Evolutionary conservation across 2,329 filamentous ascomycete species (phyloP).

Genomic region (Raffaelea ambrosiae): DNA sequence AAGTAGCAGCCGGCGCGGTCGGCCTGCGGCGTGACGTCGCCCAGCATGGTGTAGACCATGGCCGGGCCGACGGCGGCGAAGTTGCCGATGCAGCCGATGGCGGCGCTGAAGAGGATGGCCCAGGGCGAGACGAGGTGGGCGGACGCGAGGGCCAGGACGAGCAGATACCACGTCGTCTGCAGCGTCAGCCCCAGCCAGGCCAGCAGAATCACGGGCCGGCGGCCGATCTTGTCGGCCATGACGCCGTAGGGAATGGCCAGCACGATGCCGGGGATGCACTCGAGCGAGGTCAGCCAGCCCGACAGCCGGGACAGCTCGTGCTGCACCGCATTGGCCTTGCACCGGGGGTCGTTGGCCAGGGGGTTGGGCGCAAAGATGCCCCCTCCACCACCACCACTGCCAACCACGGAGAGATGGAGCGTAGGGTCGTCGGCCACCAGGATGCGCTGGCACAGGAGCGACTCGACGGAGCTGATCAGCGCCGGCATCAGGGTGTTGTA

Average conservation of each 20-base stretch:
- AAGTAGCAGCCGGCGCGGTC: slow-evolving; percentile 32
- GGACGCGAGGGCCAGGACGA: slow-evolving; percentile 8
- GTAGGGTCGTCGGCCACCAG: slow-evolving; percentile 31
- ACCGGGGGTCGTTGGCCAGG: slow-evolving; percentile 30
- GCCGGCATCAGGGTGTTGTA: slow-evolving; percentile 26
- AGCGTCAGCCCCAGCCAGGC: slow-evolving; percentile 16
- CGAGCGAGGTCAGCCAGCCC: slow-evolving; percentile 35
- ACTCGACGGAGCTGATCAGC: slow-evolving; percentile 41
- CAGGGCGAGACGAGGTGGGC: slow-evolving; percentile 32
- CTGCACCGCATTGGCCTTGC: slow-evolving; percentile 42
- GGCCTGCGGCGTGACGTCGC: slow-evolving; percentile 31
- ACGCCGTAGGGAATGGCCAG: slow-evolving; percentile 37
- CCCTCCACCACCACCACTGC: no score
- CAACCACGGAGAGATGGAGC: no score
- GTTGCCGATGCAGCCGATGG: slow-evolving; percentile 32
- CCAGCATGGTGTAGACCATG: slow-evolving; percentile 36
- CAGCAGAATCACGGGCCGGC: slow-evolving; percentile 30
- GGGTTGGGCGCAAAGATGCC: slow-evolving; percentile 24
- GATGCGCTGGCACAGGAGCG: slow-evolving; percentile 37
- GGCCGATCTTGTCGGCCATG: slow-evolving; percentile 37
- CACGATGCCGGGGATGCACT: slow-evolving; percentile 34
- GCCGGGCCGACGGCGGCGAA: slow-evolving; percentile 28
- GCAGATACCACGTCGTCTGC: slow-evolving; percentile 12
- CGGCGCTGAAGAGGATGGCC: slow-evolving; percentile 24
- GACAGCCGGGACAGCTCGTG: slow-evolving; percentile 41